Base-by-base conservation (phyloP, 768 basidiomycete species). In the Chlorophyllum brunneum region DNA sequence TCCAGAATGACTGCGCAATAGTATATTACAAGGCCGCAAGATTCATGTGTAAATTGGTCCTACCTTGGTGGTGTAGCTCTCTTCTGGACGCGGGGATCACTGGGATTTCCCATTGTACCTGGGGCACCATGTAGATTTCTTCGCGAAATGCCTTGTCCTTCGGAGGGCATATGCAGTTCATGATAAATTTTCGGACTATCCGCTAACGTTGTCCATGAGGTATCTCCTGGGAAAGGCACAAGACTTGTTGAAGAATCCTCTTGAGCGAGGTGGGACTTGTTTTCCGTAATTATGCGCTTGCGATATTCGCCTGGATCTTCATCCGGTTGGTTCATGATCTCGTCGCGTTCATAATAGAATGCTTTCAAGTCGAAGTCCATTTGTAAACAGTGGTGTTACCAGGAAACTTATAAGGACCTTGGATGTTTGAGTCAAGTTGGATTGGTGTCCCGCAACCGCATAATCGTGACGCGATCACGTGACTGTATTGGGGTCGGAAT, bases 261-360 rank as follows among this genome's bases (percentile, higher is more conserved):
- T 31, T 46, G 34, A 24, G 26, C 46, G 26, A 53, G 30, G 46
- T 53, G 51, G 39, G 44, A 31, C 43, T 53, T 29, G n/a, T 4
- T 53, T 20, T 29, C 37, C 36, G 23, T 33, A 22, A 59, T 55
- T 33, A 70, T 59, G 24, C 72, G 65, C 38, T 64, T 63, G 40
- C 78, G 56, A 56, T 78, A 83, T 39, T 76, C 73, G 13, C 77
- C 69, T 40, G 77, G 56, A 33, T 77, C 74, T 61, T 83, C 80
- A 33, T 81, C 77, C 2, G 79, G 77, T 15, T 78, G 54, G 40
- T 68, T 72, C 80, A 83, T 79, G 7, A 70, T 72, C 48, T 64
- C 66, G 45, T 83, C 78, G 63, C 79, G 80, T 62, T 83, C 82
- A 18, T 62, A 63, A 58, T 78, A 85, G 55, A 81, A 83, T 1